Conservation (phyloP, 805 yeast species). For the Saccharomycopsis synnaedendra region DNA sequence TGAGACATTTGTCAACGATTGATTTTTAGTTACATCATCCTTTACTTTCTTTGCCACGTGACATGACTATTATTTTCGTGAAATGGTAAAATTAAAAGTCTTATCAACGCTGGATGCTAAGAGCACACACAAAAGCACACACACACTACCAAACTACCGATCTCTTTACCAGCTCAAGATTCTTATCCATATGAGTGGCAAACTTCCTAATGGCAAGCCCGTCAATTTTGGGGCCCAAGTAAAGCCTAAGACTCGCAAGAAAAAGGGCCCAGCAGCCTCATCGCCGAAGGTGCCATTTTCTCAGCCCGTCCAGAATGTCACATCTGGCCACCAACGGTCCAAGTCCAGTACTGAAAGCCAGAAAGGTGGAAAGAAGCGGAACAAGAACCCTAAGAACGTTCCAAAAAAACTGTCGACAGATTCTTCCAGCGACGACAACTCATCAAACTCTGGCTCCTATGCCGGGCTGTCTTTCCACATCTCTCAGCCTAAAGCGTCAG, state of each 20-base stretch:
- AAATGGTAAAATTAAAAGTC: no score
- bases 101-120: no score
- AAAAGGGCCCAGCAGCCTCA: neutral
- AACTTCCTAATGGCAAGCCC: constrained; percentile 15
- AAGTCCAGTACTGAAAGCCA: neutral
- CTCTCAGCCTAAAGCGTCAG: constrained; percentile 13
- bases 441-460: constrained; percentile 4
- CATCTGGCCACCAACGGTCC: neutral
- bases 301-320: no score
- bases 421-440: neutral
- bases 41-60: no score
- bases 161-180: no score
- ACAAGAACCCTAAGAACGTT: neutral
- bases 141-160: no score
- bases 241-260: constrained; percentile 1
- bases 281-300: no score
- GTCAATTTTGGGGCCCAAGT: constrained; percentile 13
- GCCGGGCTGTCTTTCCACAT: constrained; percentile 15
- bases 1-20: no score
- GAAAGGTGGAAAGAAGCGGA: neutral
- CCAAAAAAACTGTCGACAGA: neutral
- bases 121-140: no score
- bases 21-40: no score
- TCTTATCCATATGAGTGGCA: no score
- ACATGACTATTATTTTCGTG: no score